These are phyloP conservation scores for Orbilia brochopaga DNA, from an alignment of 2,329 filamentous ascomycete species.

Conservation along the genomic window DNA sequence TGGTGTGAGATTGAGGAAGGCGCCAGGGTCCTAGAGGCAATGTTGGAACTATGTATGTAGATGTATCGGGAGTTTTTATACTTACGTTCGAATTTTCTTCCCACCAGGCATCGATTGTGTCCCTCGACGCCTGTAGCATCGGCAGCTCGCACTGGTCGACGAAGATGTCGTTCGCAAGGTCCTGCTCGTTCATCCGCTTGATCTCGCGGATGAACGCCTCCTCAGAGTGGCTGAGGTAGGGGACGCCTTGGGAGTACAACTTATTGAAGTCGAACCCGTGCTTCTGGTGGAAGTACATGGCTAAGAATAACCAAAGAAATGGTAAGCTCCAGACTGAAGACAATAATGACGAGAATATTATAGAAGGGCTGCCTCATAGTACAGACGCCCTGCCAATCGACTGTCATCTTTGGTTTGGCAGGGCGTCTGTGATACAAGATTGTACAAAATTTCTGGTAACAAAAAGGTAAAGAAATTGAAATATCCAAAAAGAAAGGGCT, in stretches of 20 bases:
- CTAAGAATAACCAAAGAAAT: constrained; percentile 32
- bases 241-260: constrained; percentile 47
- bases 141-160: constrained; percentile 15
- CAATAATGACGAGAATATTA: neutral
- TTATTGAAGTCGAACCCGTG: constrained; percentile 54
- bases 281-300: constrained; percentile 36
- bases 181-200: constrained; percentile 11
- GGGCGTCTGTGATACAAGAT: too few relatives aligned
- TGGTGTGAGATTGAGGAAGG: constrained; percentile 27
- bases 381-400: too few relatives aligned
- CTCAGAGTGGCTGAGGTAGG: constrained; percentile 53
- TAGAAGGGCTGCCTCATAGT: neutral
- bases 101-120: constrained; percentile 19
- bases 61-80: neutral
- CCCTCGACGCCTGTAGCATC: constrained; percentile 14
- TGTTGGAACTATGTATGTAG: neutral
- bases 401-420: too few relatives aligned
- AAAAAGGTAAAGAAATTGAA: too few relatives aligned
- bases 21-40: constrained; percentile 4
- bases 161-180: constrained; percentile 14
- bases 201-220: constrained; percentile 49
- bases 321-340: constrained; percentile 22
- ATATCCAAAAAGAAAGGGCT: too few relatives aligned
- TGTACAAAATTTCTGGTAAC: too few relatives aligned
- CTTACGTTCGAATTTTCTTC: constrained; percentile 9